These are phyloP conservation scores for Silene conica DNA, from an alignment of 148 eudicot genomes.

Conservation along the genomic window DNA sequence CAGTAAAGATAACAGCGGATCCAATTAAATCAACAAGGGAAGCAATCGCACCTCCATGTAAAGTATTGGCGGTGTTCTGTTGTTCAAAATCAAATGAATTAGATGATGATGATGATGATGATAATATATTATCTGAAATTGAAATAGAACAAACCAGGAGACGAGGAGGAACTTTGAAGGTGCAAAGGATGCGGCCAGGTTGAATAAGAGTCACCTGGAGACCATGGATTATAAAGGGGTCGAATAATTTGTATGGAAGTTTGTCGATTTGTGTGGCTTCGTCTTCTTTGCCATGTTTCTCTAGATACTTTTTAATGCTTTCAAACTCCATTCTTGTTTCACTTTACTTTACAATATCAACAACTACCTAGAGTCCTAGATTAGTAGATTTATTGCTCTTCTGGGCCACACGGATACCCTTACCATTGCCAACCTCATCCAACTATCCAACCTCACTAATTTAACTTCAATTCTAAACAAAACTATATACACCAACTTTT, in stretches of 20 bases:
- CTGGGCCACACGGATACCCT: too few species aligned
- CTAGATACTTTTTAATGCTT: slow-evolving; percentile 45
- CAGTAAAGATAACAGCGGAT: slow-evolving; percentile 52
- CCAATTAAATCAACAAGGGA: slow-evolving; percentile 72
- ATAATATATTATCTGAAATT: background rate
- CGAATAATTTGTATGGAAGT: slow-evolving; percentile 56
- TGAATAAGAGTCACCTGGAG: slow-evolving; percentile 42
- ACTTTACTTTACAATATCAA: background rate
- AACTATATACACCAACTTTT: too few species aligned
- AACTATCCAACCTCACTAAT: too few species aligned
- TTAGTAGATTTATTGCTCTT: too few species aligned
- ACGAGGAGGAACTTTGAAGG: slow-evolving; percentile 67
- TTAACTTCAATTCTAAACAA: too few species aligned
- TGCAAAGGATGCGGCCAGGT: slow-evolving; percentile 61
- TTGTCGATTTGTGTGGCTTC: slow-evolving; percentile 48
- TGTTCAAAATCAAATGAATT: background rate
- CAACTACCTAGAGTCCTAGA: too few species aligned
- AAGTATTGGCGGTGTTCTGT: slow-evolving; percentile 61
- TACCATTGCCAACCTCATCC: too few species aligned
- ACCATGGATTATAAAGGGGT: slow-evolving; percentile 52
- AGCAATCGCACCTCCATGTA: slow-evolving; percentile 84
- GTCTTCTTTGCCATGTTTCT: slow-evolving; percentile 35
- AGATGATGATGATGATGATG: too few species aligned
- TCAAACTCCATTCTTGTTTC: slow-evolving; percentile 43
- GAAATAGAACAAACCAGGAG: slow-evolving; percentile 41